Conservation (phyloP, 2,329 filamentous ascomycete genomes). For the Colletotrichum lupini region DNA sequence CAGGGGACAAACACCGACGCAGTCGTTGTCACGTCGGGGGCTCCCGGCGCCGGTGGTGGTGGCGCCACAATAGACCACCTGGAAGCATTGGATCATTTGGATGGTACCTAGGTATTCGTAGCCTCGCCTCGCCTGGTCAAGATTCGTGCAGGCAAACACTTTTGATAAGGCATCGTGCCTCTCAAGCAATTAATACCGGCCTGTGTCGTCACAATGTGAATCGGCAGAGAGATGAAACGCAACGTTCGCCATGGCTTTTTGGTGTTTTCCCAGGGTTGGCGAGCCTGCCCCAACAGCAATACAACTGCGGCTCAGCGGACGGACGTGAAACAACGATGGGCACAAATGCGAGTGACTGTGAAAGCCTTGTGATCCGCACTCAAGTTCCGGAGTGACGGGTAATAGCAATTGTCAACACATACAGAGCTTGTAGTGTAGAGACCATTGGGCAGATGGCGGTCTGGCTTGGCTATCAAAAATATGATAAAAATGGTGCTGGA, state of each 20-base stretch:
- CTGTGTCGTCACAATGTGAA: neutral
- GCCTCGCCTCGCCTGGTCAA: neutral
- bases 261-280: neutral
- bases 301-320: constrained; percentile 19
- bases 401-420: neutral
- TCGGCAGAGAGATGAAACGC: neutral
- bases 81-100: neutral
- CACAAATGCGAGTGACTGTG: neutral
- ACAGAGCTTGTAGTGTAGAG: neutral
- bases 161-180: neutral
- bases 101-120: neutral
- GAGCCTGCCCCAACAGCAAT: neutral
- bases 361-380: constrained; percentile 2
- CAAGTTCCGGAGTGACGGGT: neutral
- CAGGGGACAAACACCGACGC: constrained; percentile 1
- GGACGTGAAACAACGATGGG: neutral
- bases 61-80: neutral
- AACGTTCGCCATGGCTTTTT: neutral
- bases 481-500: neutral
- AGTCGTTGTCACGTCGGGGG: neutral
- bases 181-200: neutral
- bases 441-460: neutral
- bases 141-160: neutral
- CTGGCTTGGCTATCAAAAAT: neutral
- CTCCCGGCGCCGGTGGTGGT: neutral